Conservation (phyloP, 495 filamentous ascomycete species). For the Xylaria telfairii region DNA sequence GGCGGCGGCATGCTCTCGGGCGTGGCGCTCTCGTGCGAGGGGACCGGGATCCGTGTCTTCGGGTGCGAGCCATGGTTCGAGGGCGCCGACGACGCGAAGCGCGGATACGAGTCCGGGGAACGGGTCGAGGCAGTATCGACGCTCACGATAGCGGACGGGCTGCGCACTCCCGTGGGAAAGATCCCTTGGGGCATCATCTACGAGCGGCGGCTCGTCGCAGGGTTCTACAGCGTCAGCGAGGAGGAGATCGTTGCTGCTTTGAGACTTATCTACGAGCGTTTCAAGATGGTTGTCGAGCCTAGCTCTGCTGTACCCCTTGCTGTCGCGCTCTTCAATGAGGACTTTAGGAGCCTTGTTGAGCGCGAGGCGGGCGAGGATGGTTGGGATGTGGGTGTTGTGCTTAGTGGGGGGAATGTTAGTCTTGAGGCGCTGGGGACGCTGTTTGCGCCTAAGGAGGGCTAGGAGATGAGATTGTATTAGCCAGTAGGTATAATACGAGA, state of each 20-base stretch:
- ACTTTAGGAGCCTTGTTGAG: conserved; percentile 75
- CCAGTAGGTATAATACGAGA: no score
- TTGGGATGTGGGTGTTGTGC: conserved; percentile 86
- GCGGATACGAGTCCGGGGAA: conserved; percentile 61
- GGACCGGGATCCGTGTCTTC: conserved; percentile 74
- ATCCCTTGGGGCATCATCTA: conserved; percentile 84
- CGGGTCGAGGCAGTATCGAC: conserved; percentile 71
- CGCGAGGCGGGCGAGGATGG: conserved; percentile 72
- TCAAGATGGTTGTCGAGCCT: conserved; percentile 93
- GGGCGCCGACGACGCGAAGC: conserved; percentile 80
- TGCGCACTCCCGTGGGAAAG: conserved; percentile 82
- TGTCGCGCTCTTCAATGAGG: conserved; percentile 82
- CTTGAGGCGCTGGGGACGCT: conserved; percentile 76
- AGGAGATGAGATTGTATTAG: neutral
- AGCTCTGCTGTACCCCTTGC: conserved; percentile 87
- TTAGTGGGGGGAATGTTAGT: conserved; percentile 91
- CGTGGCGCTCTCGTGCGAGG: conserved; percentile 74
- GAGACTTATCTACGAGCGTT: conserved; percentile 79
- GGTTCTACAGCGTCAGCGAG: conserved; percentile 80
- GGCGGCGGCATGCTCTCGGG: conserved; percentile 90
- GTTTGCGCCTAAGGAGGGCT: conserved; percentile 50
- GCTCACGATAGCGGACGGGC: conserved; percentile 87
- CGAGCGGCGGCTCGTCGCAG: conserved; percentile 69
- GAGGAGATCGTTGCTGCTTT: conserved; percentile 81
- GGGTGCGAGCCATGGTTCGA: conserved; percentile 89